These are phyloP conservation scores for Inosperma sp. DNA, from an alignment of 768 basidiomycete species.

Conservation along the genomic window DNA sequence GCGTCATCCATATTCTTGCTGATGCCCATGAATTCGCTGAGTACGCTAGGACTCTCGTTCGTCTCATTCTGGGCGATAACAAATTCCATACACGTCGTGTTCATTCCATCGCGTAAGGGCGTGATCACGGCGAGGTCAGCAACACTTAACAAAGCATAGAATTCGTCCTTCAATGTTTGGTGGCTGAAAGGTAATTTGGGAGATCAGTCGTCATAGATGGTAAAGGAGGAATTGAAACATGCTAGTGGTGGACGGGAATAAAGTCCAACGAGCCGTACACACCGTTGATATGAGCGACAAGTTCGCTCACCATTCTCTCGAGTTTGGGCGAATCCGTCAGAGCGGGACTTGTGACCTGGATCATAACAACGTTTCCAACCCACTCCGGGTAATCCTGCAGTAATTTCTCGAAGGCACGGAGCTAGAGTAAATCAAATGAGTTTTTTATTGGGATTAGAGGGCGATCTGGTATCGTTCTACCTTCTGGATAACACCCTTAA, in stretches of 20 bases:
- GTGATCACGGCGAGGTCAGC: slow-evolving; percentile 96
- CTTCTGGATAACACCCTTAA: slow-evolving; percentile 97
- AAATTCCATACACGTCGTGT: slow-evolving; percentile 98
- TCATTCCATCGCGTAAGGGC: slow-evolving; percentile 96
- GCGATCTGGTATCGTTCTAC: slow-evolving; percentile 30
- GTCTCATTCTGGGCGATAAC: slow-evolving; percentile 88
- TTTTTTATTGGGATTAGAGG: background rate
- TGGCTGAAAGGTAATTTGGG: slow-evolving; percentile 63
- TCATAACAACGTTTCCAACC: slow-evolving; percentile 84
- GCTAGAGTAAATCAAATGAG: slow-evolving; percentile 36
- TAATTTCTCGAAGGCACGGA: slow-evolving; percentile 94
- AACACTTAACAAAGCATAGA: slow-evolving; percentile 89
- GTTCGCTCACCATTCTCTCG: slow-evolving; percentile 88
- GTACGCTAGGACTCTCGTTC: slow-evolving; percentile 78
- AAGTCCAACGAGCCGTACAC: slow-evolving; percentile 93
- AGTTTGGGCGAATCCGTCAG: slow-evolving; percentile 90
- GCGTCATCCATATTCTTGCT: slow-evolving; percentile 88
- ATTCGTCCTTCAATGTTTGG: slow-evolving; percentile 96
- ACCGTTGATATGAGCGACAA: slow-evolving; percentile 94
- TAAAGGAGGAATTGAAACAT: slow-evolving; percentile 30
- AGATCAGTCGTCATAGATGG: background rate
- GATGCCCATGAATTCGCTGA: slow-evolving; percentile 98
- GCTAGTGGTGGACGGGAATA: slow-evolving; percentile 98
- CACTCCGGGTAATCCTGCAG: slow-evolving; percentile 92
- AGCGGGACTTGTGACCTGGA: slow-evolving; percentile 92